Base-by-base conservation (phyloP, 23 red algal species). In the Chondrus crispus region DNA sequence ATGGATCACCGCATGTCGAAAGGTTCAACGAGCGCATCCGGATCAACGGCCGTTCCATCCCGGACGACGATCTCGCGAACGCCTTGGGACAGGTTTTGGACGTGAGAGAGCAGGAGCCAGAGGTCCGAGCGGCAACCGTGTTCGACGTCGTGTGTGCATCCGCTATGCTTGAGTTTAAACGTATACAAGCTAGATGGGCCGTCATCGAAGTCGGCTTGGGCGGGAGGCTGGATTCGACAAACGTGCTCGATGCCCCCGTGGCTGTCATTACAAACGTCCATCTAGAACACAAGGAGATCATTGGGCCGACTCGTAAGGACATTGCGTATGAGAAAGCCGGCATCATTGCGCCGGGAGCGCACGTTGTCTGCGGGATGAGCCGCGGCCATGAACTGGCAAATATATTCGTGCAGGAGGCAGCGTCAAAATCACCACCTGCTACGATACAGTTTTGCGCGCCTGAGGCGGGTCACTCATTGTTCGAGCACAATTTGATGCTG, bases 261-360 rank as follows among this genome's bases (percentile, higher is more conserved):
- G 84, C 72, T 47, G 93, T 99, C 20, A 77, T 99, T 30, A 99
- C 94, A 6, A 99, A 95, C 64, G 84, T 99, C 50, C 60, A 85
- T n/a, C 29, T 95, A 13, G 97, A 99, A 72, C 97, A 99, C 71
- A 77, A 85, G 46, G 94, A 95, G 45, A 93, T 99, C 50, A 96
- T 99, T 46, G 97, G 97, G 38, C 97, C 97, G 46, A 66, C 62
- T 38, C 91, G 84, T 19, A 28, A 45, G 55, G 91, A 99, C 85
- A 99, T 99, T 36, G 97, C 97, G 9, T 91, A 91, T 43, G 97
- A 99, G 40, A 99, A 99, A 70, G 97, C 94, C 8, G 97, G 97
- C 14, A 99, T 99, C 35, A 91, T 95, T n/a, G 33, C 85, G 46
- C 76, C 80, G 6, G 82, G 80, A 16, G 57, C 85, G 11, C 46